These are phyloP conservation scores for Erythrophleum ivorense DNA, from an alignment of 331 rosid genomes.

Conservation along the genomic window DNA sequence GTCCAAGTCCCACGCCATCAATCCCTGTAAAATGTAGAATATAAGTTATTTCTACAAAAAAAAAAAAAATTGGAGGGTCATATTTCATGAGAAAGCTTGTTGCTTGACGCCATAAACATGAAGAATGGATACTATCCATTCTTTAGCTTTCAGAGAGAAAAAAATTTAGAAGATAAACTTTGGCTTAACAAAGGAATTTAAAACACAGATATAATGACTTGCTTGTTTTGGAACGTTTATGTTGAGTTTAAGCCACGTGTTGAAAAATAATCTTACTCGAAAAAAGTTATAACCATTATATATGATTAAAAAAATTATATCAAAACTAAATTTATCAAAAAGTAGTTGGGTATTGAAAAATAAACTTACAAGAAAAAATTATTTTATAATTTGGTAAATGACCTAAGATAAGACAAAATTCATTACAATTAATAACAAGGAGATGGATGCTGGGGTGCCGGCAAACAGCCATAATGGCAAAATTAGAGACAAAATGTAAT, in stretches of 20 bases:
- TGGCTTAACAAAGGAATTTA: neutral
- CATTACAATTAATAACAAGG: neutral
- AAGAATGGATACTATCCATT: neutral
- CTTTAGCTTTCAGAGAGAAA: neutral
- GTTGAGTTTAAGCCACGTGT: neutral
- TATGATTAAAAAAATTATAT: too few relatives aligned
- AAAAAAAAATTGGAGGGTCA: neutral
- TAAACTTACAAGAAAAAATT: neutral
- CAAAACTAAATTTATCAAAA: neutral
- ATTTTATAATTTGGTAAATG: neutral
- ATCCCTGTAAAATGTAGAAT: slow-evolving; percentile 59
- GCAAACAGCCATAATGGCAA: neutral
- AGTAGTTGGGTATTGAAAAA: neutral
- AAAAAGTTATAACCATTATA: too few relatives aligned
- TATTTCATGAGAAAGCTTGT: slow-evolving; percentile 9
- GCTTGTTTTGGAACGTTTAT: neutral
- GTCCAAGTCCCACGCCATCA: slow-evolving; percentile 90
- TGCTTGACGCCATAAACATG: slow-evolving; percentile 10
- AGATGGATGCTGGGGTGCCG: neutral
- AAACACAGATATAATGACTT: neutral
- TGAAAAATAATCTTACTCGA: neutral
- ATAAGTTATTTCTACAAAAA: slow-evolving; percentile 17
- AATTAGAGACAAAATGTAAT: neutral
- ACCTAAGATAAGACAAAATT: neutral
- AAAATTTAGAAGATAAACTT: neutral